Evolutionary conservation across 306 rosid species (phyloP), one percentile per base, ranked within the genome.

Genomic region (Trifolium repens): DNA sequence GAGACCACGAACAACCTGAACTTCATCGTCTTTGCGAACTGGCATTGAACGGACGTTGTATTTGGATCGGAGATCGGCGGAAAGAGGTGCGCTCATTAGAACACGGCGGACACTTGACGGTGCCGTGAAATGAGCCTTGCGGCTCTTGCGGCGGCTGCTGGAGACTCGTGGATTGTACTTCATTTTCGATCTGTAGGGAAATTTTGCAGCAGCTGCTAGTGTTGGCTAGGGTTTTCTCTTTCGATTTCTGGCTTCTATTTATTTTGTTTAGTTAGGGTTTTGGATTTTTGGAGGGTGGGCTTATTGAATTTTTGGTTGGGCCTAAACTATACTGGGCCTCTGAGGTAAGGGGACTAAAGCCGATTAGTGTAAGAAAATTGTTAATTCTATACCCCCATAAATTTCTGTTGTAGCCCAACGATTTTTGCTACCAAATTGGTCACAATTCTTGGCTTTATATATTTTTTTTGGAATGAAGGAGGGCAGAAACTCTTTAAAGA

Each of bases 121-220:
- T 19, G 98, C 98, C 2, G 94, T 80, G 89, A 93, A 93, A 63
- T 93, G 98, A 1, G 98, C 98, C 94, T 90, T 90, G 1, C 98
- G 88, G 82, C 77, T 90, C 94, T 93, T 93, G 50, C 96, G 93
- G 60, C 98, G 84, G 61, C 96, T 89, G 90, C 94, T 87, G 0
- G 96, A 77, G 0, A 93, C 98, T 32, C 93, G 12, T 0, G 96
- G 96, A 6, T 93, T 93, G 78, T 77, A 86, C 93, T 93, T 93
- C 98, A 93, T 93, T 71, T 52, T 84, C 30, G 32, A 0, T 2
- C 34, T 32, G 15, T 19, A 3, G 14, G 52, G 12, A 15, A 46
- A 9, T 8, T 9, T 9, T 54, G 50, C 35, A 39, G 79, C 84
- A 9, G 70, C 74, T 67, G 24, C 75, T 72, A 37, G 47, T 19